These are phyloP conservation scores for Raddia guianensis DNA, from an alignment of 176 grass and related monocot genomes.

Conservation along the genomic window DNA sequence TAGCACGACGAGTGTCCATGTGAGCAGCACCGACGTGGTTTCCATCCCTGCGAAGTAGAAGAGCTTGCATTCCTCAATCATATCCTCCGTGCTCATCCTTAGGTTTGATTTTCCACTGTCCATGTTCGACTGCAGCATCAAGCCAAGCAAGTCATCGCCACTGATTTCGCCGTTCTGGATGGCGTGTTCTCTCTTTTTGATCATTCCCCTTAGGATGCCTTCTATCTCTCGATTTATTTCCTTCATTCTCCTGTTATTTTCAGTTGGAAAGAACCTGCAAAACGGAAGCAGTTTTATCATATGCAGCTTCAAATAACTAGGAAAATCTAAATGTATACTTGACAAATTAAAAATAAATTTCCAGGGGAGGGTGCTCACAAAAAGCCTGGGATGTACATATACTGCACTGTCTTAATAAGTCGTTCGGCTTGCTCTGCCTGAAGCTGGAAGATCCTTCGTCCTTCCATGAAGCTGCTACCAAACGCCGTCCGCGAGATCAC, in stretches of 20 bases:
- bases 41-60: constrained; percentile 83
- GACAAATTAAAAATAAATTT: neutral
- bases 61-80: constrained; percentile 82
- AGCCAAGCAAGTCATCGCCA: constrained; percentile 63
- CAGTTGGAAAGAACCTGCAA: constrained; percentile 65
- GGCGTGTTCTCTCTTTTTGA: constrained; percentile 45
- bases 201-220: constrained; percentile 53
- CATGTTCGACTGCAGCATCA: constrained; percentile 62
- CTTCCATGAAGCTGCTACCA: constrained; percentile 72
- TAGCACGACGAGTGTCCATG: constrained; percentile 62
- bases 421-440: constrained; percentile 59
- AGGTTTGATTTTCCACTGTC: constrained; percentile 31
- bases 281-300: neutral
- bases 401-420: constrained; percentile 36
- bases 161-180: constrained; percentile 39
- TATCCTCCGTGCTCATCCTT: constrained; percentile 63
- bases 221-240: constrained; percentile 45
- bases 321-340: neutral
- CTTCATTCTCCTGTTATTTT: constrained; percentile 55
- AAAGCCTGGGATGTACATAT: constrained; percentile 60
- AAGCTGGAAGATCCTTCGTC: constrained; percentile 70
- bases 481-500: constrained; percentile 79
- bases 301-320: neutral
- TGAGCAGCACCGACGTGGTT: constrained; percentile 65
- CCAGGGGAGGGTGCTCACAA: constrained; percentile 31